Evolutionary conservation across 768 basidiomycete genomes (phyloP).

Genomic region (Rhodotorula paludigena): DNA sequence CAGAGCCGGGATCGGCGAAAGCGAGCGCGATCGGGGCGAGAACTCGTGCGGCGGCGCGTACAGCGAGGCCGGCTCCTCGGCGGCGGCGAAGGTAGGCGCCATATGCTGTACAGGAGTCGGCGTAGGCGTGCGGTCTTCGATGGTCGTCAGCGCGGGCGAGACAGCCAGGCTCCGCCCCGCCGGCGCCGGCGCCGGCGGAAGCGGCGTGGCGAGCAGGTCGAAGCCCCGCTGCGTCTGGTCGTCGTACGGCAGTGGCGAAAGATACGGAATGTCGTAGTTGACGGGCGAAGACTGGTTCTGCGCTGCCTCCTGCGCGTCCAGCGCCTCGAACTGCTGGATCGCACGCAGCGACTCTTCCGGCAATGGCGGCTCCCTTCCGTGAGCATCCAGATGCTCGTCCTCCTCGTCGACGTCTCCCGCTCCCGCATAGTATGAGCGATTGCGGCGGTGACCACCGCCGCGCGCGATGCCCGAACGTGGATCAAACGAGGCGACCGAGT

Average conservation of each 20-base stretch:
- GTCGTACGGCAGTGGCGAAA: conserved; percentile 1
- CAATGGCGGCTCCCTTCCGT: not conserved
- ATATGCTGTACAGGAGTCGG: not conserved
- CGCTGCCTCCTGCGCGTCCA: not conserved
- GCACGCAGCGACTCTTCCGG: not conserved
- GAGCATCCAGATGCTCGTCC: conserved; percentile 8
- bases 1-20: not conserved
- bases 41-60: not conserved
- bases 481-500: conserved; percentile 29
- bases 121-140: not conserved
- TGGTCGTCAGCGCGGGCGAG: not conserved
- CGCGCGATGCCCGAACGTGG: not conserved
- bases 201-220: conserved; percentile 18
- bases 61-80: not conserved
- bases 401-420: not conserved
- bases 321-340: conserved; percentile 7
- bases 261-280: conserved; percentile 29
- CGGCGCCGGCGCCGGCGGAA: not conserved
- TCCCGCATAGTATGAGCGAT: not conserved
- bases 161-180: not conserved
- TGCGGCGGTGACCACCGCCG: not conserved
- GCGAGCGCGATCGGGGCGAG: not conserved
- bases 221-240: conserved; percentile 13
- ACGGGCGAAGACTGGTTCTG: not conserved
- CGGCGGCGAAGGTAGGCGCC: not conserved